Conservation (phyloP, 192 early-diverging fungal species). For the Glomus cerebriforme region DNA sequence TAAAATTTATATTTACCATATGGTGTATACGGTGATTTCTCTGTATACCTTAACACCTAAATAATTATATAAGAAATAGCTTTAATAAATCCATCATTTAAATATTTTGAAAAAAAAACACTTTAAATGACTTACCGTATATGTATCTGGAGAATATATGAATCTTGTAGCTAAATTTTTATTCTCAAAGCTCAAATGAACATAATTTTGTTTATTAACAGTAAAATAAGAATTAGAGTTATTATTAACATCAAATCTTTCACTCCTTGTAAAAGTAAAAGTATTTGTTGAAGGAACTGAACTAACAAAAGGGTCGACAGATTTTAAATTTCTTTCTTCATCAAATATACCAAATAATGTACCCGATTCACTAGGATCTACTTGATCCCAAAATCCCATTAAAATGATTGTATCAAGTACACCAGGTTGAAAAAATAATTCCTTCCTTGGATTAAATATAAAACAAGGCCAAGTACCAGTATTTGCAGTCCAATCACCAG, state of each 20-base stretch:
- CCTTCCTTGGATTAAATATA: background rate
- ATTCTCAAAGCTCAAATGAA: background rate
- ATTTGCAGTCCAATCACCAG: background rate
- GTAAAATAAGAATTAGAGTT: background rate
- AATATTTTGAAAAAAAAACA: background rate
- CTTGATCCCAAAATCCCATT: background rate
- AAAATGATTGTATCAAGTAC: background rate
- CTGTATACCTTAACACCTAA: background rate
- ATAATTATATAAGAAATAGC: background rate
- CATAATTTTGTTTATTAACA: background rate
- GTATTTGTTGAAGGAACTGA: background rate
- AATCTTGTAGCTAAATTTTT: background rate
- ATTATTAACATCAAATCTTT: background rate
- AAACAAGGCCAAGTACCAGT: background rate
- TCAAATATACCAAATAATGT: background rate
- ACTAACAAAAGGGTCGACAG: background rate
- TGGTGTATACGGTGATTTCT: background rate
- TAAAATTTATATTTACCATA: background rate
- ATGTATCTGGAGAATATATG: background rate
- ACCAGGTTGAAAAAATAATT: background rate
- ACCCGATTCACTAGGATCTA: accelerated
- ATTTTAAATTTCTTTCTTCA: background rate
- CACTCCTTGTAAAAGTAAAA: background rate
- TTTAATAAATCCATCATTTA: no score
- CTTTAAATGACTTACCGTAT: background rate